Evolutionary conservation across 106 monocot genomes (phyloP), one percentile per base, ranked within the genome.

Genomic region (Dioscorea zingiberensis): DNA sequence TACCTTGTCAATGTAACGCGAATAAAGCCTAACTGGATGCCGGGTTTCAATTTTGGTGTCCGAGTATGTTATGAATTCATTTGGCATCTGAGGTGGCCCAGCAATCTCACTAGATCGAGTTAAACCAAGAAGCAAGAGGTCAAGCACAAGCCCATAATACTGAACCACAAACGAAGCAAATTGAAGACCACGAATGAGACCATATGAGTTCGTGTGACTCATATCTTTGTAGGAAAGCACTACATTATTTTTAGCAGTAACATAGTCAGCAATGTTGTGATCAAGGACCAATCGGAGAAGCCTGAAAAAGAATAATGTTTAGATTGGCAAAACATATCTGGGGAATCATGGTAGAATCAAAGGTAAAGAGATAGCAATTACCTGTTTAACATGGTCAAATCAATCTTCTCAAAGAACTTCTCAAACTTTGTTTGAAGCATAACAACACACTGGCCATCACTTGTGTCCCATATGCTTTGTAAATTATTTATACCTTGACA

Each of bases 151-250:
- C 6, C 98, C 98, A 87, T 89, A 99, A 69, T 99, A 99, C 54
- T 99, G 98, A 3, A 99, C 98, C 22, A 99, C 98, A 87, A 99
- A 99, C 8, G 98, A 99, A 32, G 98, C 98, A 87, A 99, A 99
- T 65, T 99, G 98, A 54, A 99, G 81, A 47, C 98, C 98, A 60
- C 93, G 88, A 62, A 99, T 99, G 56, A 99, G 83, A 71, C 98
- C 98, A 78, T 99, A 99, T 15, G 98, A 99, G 25, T 99, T 99
- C 60, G 98, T 99, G 63, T 99, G 98, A 44, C 98, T 99, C 98
- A 99, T 99, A 60, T 99, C 98, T 70, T 99, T 99, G 84, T 99
- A 99, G 13, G 98, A 99, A 28, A 99, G 76, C 6, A 99, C 89
- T 26, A 99, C 98, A 74, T 99, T 99, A 62, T 99, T 99, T 67